Conservation (phyloP, 768 basidiomycete genomes). For the Kwoniella sp. region DNA sequence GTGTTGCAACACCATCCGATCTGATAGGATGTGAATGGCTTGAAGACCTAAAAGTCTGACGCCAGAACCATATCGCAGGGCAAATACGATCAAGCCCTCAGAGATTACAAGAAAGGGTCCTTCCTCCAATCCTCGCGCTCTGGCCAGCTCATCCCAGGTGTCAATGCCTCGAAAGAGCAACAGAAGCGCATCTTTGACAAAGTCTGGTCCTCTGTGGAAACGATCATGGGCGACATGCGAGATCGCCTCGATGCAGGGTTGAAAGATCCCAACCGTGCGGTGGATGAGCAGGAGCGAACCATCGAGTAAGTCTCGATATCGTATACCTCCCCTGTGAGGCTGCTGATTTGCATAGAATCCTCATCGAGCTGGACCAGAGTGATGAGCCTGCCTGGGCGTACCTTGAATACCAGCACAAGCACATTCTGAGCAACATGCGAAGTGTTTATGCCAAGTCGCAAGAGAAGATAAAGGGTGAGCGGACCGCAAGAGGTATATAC, state of each 20-base stretch:
- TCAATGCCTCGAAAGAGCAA: slow-evolving; percentile 58
- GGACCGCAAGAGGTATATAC: slow-evolving; percentile 8
- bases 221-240: slow-evolving; percentile 88
- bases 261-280: slow-evolving; percentile 68
- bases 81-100: slow-evolving; percentile 84
- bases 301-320: slow-evolving; percentile 65
- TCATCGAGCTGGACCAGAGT: slow-evolving; percentile 75
- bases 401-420: slow-evolving; percentile 85
- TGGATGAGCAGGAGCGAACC: slow-evolving; percentile 95
- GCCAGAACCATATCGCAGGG: slow-evolving; percentile 57
- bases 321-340: background rate
- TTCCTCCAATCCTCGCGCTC: slow-evolving; percentile 84
- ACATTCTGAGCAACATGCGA: slow-evolving; percentile 75
- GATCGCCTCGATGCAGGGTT: slow-evolving; percentile 70
- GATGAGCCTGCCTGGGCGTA: slow-evolving; percentile 95
- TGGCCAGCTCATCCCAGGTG: slow-evolving; percentile 69
- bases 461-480: slow-evolving; percentile 57
- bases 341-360: too few relatives aligned
- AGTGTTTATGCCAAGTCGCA: slow-evolving; percentile 58
- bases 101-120: slow-evolving; percentile 96
- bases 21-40: background rate
- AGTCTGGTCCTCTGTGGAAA: slow-evolving; percentile 92
- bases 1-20: slow-evolving; percentile 35
- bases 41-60: background rate
- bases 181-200: slow-evolving; percentile 91